Base-by-base conservation (phyloP, 2,329 filamentous ascomycete genomes). In the Shiraia sp. region DNA sequence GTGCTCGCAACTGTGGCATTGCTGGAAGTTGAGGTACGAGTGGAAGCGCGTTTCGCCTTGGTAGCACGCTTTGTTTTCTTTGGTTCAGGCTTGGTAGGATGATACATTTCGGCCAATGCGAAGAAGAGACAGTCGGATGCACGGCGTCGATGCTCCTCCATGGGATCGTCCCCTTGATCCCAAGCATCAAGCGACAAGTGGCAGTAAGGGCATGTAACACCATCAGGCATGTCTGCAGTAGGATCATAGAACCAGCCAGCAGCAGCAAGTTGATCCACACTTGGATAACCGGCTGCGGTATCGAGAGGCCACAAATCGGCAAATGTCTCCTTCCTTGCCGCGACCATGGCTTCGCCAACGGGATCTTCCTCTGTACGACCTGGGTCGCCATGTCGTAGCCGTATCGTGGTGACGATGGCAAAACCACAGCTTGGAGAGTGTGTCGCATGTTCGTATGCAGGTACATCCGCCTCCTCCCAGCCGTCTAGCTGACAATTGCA, bases 211-310 rank as follows among this genome's bases (percentile, higher is more conserved):
- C 93, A 99, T 9, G 87, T 93, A 8, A 89, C 88, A 73, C 92
- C 88, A 68, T 99, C 93, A 52, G 93, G 86, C 10, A 85, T 89
- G 30, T 92, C 90, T 30, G 81, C 73, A 5, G 83, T 88, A 0
- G 93, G 91, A 16, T 90, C 95, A 71, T 91, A 96, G 64, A 87
- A 90, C 91, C 92, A 99, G 9, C 93, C 93, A 19, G 90, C 88
- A 53, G 92, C 88, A 24, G 89, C 89, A 74, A 97, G 85, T 84
- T 93, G 48, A 55, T 93, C 87, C 0, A 61, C 50, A 10, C 47
- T 48, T 8, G 65, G 65, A 26, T 56, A 67, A 10, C 53, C 55
- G 19, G 49, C 58, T 8, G 34, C 47, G 16, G 40, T 42, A 32
- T 99, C 91, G 58, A 99, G 88, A 1, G 91, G 90, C 93, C 93